Evolutionary conservation across 2,329 filamentous ascomycete genomes (phyloP), one percentile per base, ranked within the genome.

Genomic region (Penicillium sp.): DNA sequence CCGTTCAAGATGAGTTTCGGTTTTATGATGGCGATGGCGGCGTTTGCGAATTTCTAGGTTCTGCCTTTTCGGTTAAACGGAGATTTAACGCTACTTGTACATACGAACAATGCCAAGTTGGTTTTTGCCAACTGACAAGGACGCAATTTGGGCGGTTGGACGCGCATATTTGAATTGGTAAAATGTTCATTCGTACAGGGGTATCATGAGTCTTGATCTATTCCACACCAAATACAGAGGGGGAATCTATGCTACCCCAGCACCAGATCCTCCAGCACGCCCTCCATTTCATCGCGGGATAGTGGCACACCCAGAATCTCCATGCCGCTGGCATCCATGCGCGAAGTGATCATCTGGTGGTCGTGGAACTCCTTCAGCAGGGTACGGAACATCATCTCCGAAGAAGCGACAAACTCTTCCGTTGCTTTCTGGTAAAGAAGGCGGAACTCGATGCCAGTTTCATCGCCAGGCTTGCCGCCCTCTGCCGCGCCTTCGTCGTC

Each of bases 291-390:
- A 56, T 95, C 89, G 58, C 84, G 85, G 38, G 84, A 77, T 63
- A 97, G 88, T 0, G 93, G 93, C 13, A 95, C 81, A 57, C 87
- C 85, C 41, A 98, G 69, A 45, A 93, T 74, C 66, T 97, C 93
- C 2, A 85, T 90, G 3, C 93, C 93, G 49, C 90, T 75, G 0
- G 80, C 79, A 67, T 98, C 91, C 64, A 91, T 91, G 54, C 83
- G 81, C 54, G 87, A 94, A 48, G 88, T 88, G 55, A 98, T 86
- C 82, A 98, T 97, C 64, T 96, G 88, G 73, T 98, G 93, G 63
- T 98, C 93, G 65, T 96, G 88, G 68, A 98, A 93, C 79, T 98
- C 93, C 72, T 97, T 97, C 55, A 98, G 71, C 64, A 98, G 68
- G 24, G 90, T 95, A 53, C 93, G 79, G 72, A 97, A 97, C 54